Percentiles rank a stretch among this genome's conserved stretches.
Evolutionary conservation across 805 yeast species (phyloP).

Genomic region (Candida corydali): DNA sequence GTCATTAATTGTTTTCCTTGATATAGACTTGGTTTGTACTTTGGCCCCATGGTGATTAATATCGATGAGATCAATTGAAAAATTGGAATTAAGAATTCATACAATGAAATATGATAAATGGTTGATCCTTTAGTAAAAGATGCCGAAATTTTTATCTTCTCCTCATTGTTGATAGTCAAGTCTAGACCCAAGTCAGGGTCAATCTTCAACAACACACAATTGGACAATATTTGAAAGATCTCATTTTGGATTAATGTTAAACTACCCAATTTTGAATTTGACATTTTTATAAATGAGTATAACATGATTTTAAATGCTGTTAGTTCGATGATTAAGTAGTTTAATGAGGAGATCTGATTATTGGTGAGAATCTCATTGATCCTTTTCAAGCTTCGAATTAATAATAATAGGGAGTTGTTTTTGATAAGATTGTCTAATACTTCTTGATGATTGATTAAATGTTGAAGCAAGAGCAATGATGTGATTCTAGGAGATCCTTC

Average conservation of each 20-base stretch:
- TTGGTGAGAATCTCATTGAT: constrained; percentile 56
- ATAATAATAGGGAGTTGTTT: constrained; percentile 59
- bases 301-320: constrained; percentile 73
- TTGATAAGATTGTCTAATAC: constrained; percentile 58
- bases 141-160: constrained; percentile 40
- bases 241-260: constrained; percentile 70
- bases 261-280: constrained; percentile 76
- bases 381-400: constrained; percentile 64
- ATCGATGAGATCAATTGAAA: constrained; percentile 70
- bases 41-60: constrained; percentile 72
- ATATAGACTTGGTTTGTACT: constrained; percentile 54
- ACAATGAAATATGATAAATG: constrained; percentile 42
- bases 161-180: constrained; percentile 20
- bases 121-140: constrained; percentile 6
- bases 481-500: constrained; percentile 75
- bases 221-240: constrained; percentile 57
- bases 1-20: constrained; percentile 50
- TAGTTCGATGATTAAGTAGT: constrained; percentile 63
- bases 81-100: constrained; percentile 67
- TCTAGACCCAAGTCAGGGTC: constrained; percentile 81
- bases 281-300: constrained; percentile 66
- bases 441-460: constrained; percentile 52
- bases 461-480: constrained; percentile 70
- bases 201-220: constrained; percentile 51
- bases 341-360: constrained; percentile 40